Percentiles rank a stretch among this genome's conserved stretches.
Evolutionary conservation across 305 asterid species (phyloP).

Genomic region (Salvia sclarea): DNA sequence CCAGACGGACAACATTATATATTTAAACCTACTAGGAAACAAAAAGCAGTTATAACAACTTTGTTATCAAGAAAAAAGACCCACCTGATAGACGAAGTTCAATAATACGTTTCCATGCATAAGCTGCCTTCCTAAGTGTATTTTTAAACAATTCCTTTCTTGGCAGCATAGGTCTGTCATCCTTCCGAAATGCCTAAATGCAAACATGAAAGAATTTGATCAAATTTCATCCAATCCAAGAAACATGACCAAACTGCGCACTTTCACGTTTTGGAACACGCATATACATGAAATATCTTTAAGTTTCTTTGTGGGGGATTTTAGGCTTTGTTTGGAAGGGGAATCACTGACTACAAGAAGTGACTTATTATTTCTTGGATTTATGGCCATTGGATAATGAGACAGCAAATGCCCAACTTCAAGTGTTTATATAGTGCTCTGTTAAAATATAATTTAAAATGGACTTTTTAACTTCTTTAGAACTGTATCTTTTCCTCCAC

Average conservation of each 20-base stretch:
- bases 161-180: slow-evolving; percentile 71
- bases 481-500: slow-evolving; percentile 1
- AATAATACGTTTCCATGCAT: slow-evolving; percentile 73
- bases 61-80: slow-evolving; percentile 10
- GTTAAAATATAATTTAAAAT: neutral
- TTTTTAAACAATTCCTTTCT: slow-evolving; percentile 88
- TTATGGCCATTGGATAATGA: neutral
- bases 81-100: slow-evolving; percentile 80
- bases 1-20: slow-evolving; percentile 16
- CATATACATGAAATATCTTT: neutral
- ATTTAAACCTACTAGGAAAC: neutral
- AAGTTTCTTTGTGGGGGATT: neutral
- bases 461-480: neutral
- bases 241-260: neutral
- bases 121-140: slow-evolving; percentile 83
- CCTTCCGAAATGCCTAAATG: slow-evolving; percentile 74
- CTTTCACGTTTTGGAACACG: neutral
- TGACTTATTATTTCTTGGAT: neutral
- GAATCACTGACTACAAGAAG: neutral
- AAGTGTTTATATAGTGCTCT: neutral
- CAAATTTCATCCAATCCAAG: slow-evolving; percentile 9
- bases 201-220: slow-evolving; percentile 16
- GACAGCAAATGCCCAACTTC: neutral
- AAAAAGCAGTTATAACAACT: slow-evolving; percentile 17
- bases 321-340: neutral